phyloP scores from a whole-genome alignment of 306 rosid genomes.

The Cucumis cinereus region DNA sequence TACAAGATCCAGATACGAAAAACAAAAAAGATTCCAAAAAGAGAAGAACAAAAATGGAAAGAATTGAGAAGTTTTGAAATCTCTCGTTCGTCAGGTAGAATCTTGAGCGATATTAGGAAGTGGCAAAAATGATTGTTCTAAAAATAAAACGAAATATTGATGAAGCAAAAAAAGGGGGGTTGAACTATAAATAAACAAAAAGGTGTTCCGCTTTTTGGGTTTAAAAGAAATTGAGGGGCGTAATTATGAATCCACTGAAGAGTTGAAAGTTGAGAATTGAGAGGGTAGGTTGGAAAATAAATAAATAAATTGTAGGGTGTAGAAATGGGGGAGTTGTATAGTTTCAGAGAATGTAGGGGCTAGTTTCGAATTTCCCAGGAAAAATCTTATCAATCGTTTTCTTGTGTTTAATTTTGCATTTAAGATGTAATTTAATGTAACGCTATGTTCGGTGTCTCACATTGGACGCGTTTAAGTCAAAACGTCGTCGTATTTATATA shows the following conservation, averaged over 20 bases:
- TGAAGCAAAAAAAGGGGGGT: not conserved
- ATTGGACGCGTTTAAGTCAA: not conserved
- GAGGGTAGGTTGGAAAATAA: not conserved
- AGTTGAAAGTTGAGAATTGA: not conserved
- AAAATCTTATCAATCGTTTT: not conserved
- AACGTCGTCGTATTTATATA: not conserved
- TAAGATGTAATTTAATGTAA: not conserved
- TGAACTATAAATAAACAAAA: not conserved
- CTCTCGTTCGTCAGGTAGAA: not conserved
- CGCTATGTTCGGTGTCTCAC: not conserved
- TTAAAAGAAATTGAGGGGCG: not conserved
- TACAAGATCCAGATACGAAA: constrained; percentile 7
- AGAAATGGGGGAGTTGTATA: not conserved
- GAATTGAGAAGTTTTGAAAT: not conserved
- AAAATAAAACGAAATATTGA: not conserved
- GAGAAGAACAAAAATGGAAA: not conserved
- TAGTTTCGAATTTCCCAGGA: not conserved
- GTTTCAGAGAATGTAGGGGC: not conserved
- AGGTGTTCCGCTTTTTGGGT: not conserved
- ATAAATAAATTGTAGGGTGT: too few species aligned
- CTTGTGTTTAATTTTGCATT: not conserved
- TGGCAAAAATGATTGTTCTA: not conserved
- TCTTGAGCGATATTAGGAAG: not conserved
- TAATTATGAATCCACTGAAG: not conserved
- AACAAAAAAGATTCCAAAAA: not conserved